phyloP scores from a whole-genome alignment of 1,284 basidiomycete species.

The Fomitopsis pinicola region DNA sequence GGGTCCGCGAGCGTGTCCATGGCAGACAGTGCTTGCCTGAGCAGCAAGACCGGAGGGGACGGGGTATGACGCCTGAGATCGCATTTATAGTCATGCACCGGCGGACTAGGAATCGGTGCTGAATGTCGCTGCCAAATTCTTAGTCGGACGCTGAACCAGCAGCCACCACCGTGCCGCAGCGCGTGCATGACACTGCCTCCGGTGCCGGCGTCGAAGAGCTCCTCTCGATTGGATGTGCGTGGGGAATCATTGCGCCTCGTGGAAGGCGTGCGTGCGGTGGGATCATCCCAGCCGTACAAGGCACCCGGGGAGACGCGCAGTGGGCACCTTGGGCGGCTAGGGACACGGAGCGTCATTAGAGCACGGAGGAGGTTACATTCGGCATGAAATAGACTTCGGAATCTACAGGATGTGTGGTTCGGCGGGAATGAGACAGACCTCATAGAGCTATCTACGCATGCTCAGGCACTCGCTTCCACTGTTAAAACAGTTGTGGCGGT shows the following conservation, averaged over 20 bases:
- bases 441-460: not conserved
- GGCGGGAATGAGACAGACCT: not conserved
- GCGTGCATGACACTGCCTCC: not conserved
- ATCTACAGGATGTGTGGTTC: not conserved
- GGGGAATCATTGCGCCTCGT: not conserved
- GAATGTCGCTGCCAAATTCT: not conserved
- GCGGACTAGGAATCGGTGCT: slow-evolving; percentile 1
- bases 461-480: slow-evolving; percentile 5
- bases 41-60: not conserved
- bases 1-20: not conserved
- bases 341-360: not conserved
- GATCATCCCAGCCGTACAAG: not conserved
- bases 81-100: not conserved
- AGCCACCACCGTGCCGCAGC: not conserved
- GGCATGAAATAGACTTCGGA: not conserved
- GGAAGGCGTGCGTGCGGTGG: not conserved
- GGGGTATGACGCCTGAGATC: not conserved
- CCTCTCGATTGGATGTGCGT: not conserved
- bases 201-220: not conserved
- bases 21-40: not conserved
- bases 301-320: not conserved
- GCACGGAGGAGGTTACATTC: not conserved
- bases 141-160: not conserved
- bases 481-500: not conserved
- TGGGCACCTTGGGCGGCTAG: not conserved